Conservation (phyloP, 2,329 filamentous ascomycete genomes). For the Penicillium freii region DNA sequence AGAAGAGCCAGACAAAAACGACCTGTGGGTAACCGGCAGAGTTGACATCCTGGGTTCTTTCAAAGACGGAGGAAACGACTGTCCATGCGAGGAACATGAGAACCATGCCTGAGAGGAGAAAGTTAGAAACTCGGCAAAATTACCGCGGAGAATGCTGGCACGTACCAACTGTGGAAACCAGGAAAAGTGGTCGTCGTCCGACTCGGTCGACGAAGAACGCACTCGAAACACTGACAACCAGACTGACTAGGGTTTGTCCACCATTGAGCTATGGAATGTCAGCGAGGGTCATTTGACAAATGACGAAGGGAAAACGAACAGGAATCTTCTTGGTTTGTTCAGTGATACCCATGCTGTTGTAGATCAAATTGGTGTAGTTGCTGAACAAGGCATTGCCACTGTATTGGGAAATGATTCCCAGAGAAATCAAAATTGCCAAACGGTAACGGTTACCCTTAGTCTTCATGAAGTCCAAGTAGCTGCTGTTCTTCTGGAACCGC, state of each 20-base stretch:
- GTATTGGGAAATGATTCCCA: constrained; percentile 67
- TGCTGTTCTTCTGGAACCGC: constrained; percentile 48
- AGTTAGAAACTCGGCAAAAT: neutral
- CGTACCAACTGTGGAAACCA: constrained; percentile 40
- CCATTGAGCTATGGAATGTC: constrained; percentile 45
- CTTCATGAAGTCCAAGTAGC: constrained; percentile 60
- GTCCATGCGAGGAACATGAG: constrained; percentile 54
- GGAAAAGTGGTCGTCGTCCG: constrained; percentile 58
- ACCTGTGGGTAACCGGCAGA: constrained; percentile 20
- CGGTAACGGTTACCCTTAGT: constrained; percentile 66
- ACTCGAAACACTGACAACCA: constrained; percentile 57
- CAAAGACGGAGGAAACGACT: constrained; percentile 48
- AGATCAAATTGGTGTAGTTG: constrained; percentile 65
- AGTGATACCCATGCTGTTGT: constrained; percentile 60
- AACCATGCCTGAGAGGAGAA: constrained; percentile 26
- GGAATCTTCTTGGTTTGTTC: constrained; percentile 57
- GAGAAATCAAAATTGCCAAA: constrained; percentile 59
- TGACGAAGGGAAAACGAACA: constrained; percentile 33
- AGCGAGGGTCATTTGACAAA: constrained; percentile 14
- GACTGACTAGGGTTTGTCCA: constrained; percentile 60
- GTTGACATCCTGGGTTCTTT: constrained; percentile 32
- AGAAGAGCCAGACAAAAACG: constrained; percentile 28
- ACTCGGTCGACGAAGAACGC: constrained; percentile 56
- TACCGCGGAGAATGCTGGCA: neutral
- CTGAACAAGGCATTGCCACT: constrained; percentile 66